These are phyloP conservation scores for Brassica rapa DNA, from an alignment of 345 rosid genomes.

Conservation along the genomic window DNA sequence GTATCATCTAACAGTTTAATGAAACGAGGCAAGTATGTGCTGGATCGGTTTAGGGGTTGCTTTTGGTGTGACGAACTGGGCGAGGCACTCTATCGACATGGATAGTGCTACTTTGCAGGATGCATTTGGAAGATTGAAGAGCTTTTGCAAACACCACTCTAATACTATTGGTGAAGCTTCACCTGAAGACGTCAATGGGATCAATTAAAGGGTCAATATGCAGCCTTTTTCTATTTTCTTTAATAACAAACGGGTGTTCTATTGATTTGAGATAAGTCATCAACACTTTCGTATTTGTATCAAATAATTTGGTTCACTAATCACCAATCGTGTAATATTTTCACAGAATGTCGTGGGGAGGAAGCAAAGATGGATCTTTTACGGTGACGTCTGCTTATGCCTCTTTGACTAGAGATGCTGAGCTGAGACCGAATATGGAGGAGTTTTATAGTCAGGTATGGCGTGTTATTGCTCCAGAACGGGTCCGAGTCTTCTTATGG, in stretches of 20 bases:
- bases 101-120: slow-evolving; percentile 19
- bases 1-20: too few species aligned
- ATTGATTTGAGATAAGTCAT: slow-evolving; percentile 5
- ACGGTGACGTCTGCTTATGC: too few species aligned
- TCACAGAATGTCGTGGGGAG: too few species aligned
- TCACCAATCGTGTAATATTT: neutral
- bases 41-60: slow-evolving; percentile 47
- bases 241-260: neutral
- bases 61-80: slow-evolving; percentile 43
- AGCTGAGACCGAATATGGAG: too few species aligned
- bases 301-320: neutral
- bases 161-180: neutral
- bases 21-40: neutral
- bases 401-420: too few species aligned
- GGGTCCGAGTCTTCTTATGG: too few species aligned
- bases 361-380: too few species aligned
- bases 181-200: slow-evolving; percentile 4
- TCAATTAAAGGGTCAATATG: slow-evolving; percentile 15
- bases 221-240: neutral
- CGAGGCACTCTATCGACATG: slow-evolving; percentile 35
- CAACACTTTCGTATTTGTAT: slow-evolving; percentile 3
- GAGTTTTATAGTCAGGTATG: too few species aligned
- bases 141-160: slow-evolving; percentile 11
- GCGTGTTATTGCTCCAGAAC: too few species aligned
- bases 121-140: slow-evolving; percentile 32